phyloP scores from a whole-genome alignment of 495 filamentous ascomycete genomes.

The Tricharina praecox region DNA sequence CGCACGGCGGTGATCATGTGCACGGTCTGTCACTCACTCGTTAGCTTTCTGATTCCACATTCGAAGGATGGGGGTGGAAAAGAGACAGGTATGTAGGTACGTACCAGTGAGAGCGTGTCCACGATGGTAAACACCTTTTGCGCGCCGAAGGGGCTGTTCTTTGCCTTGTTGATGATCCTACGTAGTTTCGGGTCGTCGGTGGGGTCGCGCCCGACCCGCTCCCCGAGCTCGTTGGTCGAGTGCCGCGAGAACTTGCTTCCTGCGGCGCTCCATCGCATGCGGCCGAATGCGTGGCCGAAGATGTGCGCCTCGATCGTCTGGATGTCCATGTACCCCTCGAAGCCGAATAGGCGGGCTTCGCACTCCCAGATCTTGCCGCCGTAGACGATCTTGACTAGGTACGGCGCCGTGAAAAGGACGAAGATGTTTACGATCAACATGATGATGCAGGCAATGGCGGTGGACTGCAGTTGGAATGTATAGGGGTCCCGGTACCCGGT shows the following conservation, averaged over 20 bases:
- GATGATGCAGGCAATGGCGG: too few relatives aligned
- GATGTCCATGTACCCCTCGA: not conserved
- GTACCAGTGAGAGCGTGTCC: constrained; percentile 17
- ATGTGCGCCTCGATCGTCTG: not conserved
- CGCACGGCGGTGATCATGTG: constrained; percentile 27
- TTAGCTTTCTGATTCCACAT: too few relatives aligned
- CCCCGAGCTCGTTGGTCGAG: not conserved
- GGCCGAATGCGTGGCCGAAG: not conserved
- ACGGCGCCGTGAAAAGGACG: too few relatives aligned
- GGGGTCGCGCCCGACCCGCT: constrained; percentile 6
- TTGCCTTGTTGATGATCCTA: not conserved
- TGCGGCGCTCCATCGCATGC: not conserved
- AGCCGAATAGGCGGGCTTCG: not conserved
- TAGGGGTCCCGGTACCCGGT: too few relatives aligned
- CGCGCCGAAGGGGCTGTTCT: not conserved
- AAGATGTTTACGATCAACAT: too few relatives aligned
- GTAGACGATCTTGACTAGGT: not conserved
- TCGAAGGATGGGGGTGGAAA: too few relatives aligned
- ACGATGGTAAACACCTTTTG: constrained; percentile 24
- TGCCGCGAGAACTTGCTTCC: not conserved
- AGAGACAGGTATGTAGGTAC: not conserved
- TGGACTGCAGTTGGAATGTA: too few relatives aligned
- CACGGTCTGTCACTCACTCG: constrained; percentile 28
- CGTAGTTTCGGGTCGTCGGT: not conserved
- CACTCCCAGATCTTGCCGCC: not conserved